A percentile compares a stretch with the other conserved stretches of the same genome.
Conservation (phyloP, 2,329 filamentous ascomycete genomes). For the Epichloe sibirici region DNA sequence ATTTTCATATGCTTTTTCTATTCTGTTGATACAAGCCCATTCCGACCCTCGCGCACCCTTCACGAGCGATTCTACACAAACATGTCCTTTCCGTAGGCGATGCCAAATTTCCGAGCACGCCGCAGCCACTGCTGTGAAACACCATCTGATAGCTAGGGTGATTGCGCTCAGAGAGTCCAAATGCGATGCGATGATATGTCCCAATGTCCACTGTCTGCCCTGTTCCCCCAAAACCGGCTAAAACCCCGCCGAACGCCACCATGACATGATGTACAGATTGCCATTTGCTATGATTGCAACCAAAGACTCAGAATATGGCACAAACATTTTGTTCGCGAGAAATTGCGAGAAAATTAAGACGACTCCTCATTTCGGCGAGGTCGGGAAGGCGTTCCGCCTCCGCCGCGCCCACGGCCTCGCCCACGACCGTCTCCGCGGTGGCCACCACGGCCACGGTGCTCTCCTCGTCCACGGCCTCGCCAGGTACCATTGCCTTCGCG, state of each 20-base stretch:
- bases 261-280: conserved; percentile 27
- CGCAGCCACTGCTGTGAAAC: neutral
- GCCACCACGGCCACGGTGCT: conserved; percentile 39
- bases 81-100: neutral
- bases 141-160: neutral
- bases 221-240: conserved; percentile 14
- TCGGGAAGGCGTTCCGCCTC: conserved; percentile 23
- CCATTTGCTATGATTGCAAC: neutral
- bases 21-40: conserved; percentile 4
- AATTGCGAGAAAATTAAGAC: neutral
- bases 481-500: conserved; percentile 32
- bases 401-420: conserved; percentile 27
- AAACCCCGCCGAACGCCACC: conserved; percentile 25
- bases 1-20: conserved; percentile 3
- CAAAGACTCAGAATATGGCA: neutral
- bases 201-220: conserved; percentile 7
- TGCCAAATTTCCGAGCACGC: neutral
- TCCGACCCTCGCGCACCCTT: neutral
- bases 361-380: conserved; percentile 28
- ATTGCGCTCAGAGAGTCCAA: conserved; percentile 6
- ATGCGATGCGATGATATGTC: conserved; percentile 15
- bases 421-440: conserved; percentile 35
- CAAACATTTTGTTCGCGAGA: neutral
- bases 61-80: neutral
- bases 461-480: conserved; percentile 34